Evolutionary conservation across 129 eudicot species (phyloP).

Genomic region (Helichrysum umbraculigerum): DNA sequence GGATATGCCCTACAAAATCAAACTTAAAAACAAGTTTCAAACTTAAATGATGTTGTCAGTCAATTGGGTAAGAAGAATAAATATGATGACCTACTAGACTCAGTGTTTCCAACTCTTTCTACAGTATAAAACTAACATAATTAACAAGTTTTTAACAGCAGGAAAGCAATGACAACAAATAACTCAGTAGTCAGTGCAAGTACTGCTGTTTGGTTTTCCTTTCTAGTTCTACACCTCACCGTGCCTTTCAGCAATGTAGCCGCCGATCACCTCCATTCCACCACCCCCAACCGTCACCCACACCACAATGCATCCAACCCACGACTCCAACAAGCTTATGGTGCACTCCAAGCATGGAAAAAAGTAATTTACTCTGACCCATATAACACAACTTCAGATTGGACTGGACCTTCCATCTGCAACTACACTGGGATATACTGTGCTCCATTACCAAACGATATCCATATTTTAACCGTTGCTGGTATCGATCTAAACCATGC

Average conservation of each 20-base stretch:
- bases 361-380: constrained; percentile 82
- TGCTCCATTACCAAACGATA: constrained; percentile 43
- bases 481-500: constrained; percentile 77
- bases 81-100: constrained; percentile 19
- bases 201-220: constrained; percentile 36
- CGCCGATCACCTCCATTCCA: constrained; percentile 41
- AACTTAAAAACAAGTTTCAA: constrained; percentile 24
- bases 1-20: constrained; percentile 17
- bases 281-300: constrained; percentile 34
- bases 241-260: constrained; percentile 35
- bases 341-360: constrained; percentile 88
- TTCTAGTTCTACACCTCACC: constrained; percentile 37
- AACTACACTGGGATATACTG: constrained; percentile 71
- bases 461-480: constrained; percentile 40
- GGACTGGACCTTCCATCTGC: constrained; percentile 79
- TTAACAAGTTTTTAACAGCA: constrained; percentile 6
- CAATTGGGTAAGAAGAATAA: constrained; percentile 6
- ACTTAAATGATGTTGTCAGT: constrained; percentile 31
- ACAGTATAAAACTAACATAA: constrained; percentile 16
- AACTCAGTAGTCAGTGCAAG: constrained; percentile 35
- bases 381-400: constrained; percentile 53
- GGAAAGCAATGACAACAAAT: constrained; percentile 42
- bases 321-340: constrained; percentile 62
- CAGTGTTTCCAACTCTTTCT: neutral
- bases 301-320: constrained; percentile 31